Evolutionary conservation across 2,329 filamentous ascomycete genomes (phyloP).

Genomic region (Exutisphaerella laricina): DNA sequence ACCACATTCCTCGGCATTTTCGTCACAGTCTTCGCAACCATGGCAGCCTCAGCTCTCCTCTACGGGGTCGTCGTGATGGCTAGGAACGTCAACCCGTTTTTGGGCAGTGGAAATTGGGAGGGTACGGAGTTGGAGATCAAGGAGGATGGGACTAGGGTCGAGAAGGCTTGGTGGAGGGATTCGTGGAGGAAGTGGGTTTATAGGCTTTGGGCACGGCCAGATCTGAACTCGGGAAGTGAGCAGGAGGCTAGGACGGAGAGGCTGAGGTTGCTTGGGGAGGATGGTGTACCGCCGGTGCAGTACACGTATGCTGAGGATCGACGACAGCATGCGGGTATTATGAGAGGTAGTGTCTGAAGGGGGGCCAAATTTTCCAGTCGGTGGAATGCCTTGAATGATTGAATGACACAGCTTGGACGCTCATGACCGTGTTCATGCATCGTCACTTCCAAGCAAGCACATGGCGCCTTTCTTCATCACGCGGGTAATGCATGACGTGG

Average conservation of each 20-base stretch:
- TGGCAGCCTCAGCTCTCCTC: conserved; percentile 36
- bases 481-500: too few relatives aligned
- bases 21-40: conserved; percentile 39
- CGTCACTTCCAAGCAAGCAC: too few relatives aligned
- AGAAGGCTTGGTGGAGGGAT: conserved; percentile 21
- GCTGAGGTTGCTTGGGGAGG: conserved; percentile 27
- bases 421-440: too few relatives aligned
- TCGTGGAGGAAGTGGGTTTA: conserved; percentile 13
- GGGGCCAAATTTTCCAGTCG: too few relatives aligned
- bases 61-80: conserved; percentile 25
- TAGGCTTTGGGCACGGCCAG: conserved; percentile 8
- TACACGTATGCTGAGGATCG: background rate
- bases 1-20: conserved; percentile 42
- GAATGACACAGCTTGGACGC: too few relatives aligned
- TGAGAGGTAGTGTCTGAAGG: too few relatives aligned
- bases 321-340: background rate
- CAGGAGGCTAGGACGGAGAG: conserved; percentile 33
- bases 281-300: background rate
- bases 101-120: conserved; percentile 26
- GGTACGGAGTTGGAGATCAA: conserved; percentile 30
- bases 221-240: conserved; percentile 32
- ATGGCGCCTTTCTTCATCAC: too few relatives aligned
- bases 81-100: conserved; percentile 21
- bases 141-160: conserved; percentile 24
- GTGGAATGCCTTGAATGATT: too few relatives aligned